Evolutionary conservation across 495 filamentous ascomycete genomes (phyloP).

Genomic region (Penicillium diatomitis): DNA sequence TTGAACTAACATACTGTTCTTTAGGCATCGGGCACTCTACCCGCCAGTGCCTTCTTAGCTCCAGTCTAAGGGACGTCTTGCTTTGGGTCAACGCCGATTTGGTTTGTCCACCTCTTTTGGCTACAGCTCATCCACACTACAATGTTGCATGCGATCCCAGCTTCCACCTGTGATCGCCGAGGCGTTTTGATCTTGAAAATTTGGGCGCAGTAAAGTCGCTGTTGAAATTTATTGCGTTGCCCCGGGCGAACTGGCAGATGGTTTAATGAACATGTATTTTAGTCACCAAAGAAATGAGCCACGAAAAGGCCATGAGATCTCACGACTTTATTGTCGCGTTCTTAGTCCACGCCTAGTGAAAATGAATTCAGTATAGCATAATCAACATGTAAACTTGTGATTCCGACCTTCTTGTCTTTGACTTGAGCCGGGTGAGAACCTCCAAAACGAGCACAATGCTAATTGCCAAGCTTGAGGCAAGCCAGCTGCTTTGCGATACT

Average conservation of each 20-base stretch:
- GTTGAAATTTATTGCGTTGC: constrained; percentile 24
- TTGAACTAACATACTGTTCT: constrained; percentile 8
- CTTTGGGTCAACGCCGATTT: neutral
- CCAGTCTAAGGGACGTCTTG: constrained; percentile 4
- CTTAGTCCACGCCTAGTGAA: too few relatives aligned
- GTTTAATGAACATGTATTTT: constrained; percentile 15
- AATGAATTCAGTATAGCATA: too few relatives aligned
- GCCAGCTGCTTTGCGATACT: too few relatives aligned
- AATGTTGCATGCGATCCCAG: neutral
- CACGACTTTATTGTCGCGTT: too few relatives aligned
- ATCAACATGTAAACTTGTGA: too few relatives aligned
- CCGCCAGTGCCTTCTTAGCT: constrained; percentile 30
- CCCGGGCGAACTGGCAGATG: constrained; percentile 29
- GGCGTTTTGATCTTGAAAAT: neutral
- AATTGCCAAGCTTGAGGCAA: too few relatives aligned
- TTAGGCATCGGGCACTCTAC: constrained; percentile 33
- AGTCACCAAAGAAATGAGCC: constrained; percentile 7
- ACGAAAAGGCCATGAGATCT: too few relatives aligned
- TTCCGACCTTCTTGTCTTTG: too few relatives aligned
- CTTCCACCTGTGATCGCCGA: neutral
- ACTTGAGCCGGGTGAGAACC: too few relatives aligned
- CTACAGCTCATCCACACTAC: neutral
- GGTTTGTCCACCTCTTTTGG: neutral
- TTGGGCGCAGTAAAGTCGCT: constrained; percentile 8
- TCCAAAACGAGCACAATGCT: too few relatives aligned